Evolutionary conservation across 1,284 basidiomycete genomes (phyloP).

Genomic region (Cryptococcus jaspeensis): DNA sequence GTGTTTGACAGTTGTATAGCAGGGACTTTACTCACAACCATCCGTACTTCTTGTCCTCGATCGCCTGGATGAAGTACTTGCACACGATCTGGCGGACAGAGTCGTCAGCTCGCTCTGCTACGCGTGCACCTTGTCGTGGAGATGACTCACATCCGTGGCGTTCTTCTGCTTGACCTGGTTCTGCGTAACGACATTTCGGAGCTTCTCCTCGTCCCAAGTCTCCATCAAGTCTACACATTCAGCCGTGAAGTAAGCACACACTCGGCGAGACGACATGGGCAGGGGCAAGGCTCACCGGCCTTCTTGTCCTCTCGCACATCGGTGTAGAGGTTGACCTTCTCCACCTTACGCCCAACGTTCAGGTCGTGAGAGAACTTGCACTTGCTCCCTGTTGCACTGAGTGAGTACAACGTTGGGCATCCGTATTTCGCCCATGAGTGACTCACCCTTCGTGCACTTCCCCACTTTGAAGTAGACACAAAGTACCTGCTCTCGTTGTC

Average conservation of each 20-base stretch:
- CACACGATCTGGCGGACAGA: constrained; percentile 83
- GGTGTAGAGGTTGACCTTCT: constrained; percentile 95
- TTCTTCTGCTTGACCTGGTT: constrained; percentile 89
- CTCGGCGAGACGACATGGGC: not conserved
- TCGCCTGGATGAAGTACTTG: constrained; percentile 95
- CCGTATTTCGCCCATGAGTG: not conserved
- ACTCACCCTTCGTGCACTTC: constrained; percentile 73
- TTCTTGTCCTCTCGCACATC: constrained; percentile 74
- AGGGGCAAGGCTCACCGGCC: constrained; percentile 59
- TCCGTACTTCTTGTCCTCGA: constrained; percentile 81
- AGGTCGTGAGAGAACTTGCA: constrained; percentile 96
- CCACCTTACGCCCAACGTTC: constrained; percentile 83
- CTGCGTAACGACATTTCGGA: constrained; percentile 78
- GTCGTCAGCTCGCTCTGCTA: not conserved
- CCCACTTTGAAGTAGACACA: constrained; percentile 89
- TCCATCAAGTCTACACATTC: constrained; percentile 64
- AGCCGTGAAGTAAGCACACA: not conserved
- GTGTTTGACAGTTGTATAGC: constrained; percentile 18
- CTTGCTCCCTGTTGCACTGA: constrained; percentile 57
- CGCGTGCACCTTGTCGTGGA: not conserved
- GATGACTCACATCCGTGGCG: constrained; percentile 74
- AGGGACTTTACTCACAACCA: constrained; percentile 48
- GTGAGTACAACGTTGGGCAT: not conserved
- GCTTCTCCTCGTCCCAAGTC: constrained; percentile 88
- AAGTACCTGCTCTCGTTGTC: constrained; percentile 55